Evolutionary conservation across 495 filamentous ascomycete genomes (phyloP).

Genomic region (Symbiotaphrina buchneri): DNA sequence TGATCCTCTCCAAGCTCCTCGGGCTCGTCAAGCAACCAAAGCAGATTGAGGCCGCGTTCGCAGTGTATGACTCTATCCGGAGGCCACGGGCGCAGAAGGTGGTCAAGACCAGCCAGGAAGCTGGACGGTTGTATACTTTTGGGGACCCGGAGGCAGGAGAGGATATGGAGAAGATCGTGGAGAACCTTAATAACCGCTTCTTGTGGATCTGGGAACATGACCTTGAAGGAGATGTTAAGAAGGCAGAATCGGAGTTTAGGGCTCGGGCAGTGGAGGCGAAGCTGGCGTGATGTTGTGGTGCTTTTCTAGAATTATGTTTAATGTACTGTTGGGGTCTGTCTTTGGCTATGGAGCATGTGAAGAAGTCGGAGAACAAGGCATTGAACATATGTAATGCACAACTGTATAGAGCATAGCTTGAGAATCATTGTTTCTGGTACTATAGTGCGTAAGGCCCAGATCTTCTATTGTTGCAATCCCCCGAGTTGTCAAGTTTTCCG

Average conservation of each 20-base stretch:
- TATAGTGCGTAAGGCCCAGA: too few relatives aligned
- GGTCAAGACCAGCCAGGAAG: neutral
- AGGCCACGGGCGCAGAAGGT: slow-evolving; percentile 13
- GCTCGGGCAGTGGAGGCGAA: too few relatives aligned
- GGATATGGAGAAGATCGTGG: neutral
- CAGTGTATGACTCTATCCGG: slow-evolving; percentile 35
- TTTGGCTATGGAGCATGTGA: too few relatives aligned
- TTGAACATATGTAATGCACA: too few relatives aligned
- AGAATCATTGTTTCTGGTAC: too few relatives aligned
- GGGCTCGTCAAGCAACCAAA: slow-evolving; percentile 15
- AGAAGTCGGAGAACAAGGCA: too few relatives aligned
- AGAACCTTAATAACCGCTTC: neutral
- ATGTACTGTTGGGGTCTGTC: too few relatives aligned
- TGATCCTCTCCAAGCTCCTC: slow-evolving; percentile 32
- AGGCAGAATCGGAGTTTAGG: neutral
- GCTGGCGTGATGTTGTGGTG: too few relatives aligned
- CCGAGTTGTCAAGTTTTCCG: too few relatives aligned
- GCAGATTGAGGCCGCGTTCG: slow-evolving; percentile 28
- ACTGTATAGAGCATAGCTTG: too few relatives aligned
- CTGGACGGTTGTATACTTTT: neutral
- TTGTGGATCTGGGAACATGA: slow-evolving; percentile 1
- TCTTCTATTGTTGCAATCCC: too few relatives aligned
- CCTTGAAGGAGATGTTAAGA: neutral
- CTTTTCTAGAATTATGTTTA: too few relatives aligned
- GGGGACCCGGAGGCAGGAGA: neutral